phyloP scores from a whole-genome alignment of 2,329 filamentous ascomycete species.

The Venturia effusa region DNA sequence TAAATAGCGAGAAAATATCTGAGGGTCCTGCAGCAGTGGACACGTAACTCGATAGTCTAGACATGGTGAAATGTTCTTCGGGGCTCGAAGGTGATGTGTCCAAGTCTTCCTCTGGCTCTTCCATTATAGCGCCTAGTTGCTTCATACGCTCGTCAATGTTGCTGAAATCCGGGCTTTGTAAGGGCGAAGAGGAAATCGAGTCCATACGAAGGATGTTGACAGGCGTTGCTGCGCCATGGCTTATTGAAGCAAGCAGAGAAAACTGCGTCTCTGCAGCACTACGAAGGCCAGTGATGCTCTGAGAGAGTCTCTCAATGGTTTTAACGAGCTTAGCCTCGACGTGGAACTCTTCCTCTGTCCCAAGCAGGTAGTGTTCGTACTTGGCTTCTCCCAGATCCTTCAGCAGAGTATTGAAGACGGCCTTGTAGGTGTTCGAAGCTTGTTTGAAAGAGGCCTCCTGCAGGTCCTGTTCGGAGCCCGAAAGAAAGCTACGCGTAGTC shows the following conservation, averaged over 20 bases:
- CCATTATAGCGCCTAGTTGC: constrained; percentile 21
- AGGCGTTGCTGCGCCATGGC: neutral
- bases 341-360: constrained; percentile 66
- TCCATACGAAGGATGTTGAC: neutral
- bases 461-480: constrained; percentile 69
- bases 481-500: constrained; percentile 75
- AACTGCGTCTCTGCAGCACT: constrained; percentile 89
- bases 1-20: constrained; percentile 88
- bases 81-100: neutral
- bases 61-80: neutral
- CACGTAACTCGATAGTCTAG: neutral
- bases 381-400: constrained; percentile 77
- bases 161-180: neutral
- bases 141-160: constrained; percentile 12
- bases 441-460: constrained; percentile 53
- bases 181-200: neutral
- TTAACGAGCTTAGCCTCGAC: constrained; percentile 72
- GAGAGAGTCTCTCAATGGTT: constrained; percentile 73
- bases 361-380: constrained; percentile 75
- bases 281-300: constrained; percentile 80
- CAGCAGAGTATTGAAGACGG: constrained; percentile 58
- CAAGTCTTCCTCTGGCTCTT: constrained; percentile 34
- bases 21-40: constrained; percentile 38
- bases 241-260: constrained; percentile 18
- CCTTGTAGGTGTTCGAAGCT: constrained; percentile 52